Percentiles rank a stretch among this genome's conserved stretches.
phyloP scores from a whole-genome alignment of 805 yeast species.

The Candida silvatica region DNA sequence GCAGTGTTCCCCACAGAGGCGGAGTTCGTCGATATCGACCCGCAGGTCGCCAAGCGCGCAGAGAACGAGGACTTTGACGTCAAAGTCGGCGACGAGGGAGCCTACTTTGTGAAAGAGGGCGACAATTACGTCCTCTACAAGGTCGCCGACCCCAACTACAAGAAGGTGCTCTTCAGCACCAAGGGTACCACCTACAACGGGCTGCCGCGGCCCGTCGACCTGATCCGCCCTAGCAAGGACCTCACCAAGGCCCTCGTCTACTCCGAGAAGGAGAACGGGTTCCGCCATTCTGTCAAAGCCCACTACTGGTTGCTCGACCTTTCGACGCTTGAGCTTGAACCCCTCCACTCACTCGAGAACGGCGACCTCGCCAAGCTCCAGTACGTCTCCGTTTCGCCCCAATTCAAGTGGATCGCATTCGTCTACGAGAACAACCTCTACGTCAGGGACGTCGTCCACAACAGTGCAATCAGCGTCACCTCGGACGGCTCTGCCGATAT shows the following conservation, averaged over 20 bases:
- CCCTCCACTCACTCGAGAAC: constrained; percentile 14
- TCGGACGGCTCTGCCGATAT: constrained; percentile 41
- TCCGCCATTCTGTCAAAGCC: constrained; percentile 64
- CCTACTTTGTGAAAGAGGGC: constrained; percentile 21
- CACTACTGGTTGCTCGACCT: constrained; percentile 56
- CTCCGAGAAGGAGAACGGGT: constrained; percentile 42
- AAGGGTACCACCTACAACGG: constrained; percentile 34
- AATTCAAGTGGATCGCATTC: constrained; percentile 44
- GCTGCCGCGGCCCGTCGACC: constrained; percentile 28
- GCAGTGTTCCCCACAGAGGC: constrained; percentile 16
- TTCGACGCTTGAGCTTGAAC: constrained; percentile 17
- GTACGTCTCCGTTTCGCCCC: constrained; percentile 58
- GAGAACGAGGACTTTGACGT: not conserved
- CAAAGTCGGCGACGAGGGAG: constrained; percentile 35
- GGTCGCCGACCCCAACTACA: constrained; percentile 22
- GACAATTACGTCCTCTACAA: constrained; percentile 12
- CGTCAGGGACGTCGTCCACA: constrained; percentile 29
- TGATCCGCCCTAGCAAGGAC: constrained; percentile 34
- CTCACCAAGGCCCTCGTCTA: constrained; percentile 43
- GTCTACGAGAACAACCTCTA: constrained; percentile 49
- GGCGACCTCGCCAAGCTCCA: constrained; percentile 29
- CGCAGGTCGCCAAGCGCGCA: not conserved
- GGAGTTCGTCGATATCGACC: constrained; percentile 18
- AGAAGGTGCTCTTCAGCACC: constrained; percentile 22
- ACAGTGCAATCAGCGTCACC: constrained; percentile 29